Conservation (phyloP, 2,329 filamentous ascomycete genomes). For the Ophiostoma tasmaniense region DNA sequence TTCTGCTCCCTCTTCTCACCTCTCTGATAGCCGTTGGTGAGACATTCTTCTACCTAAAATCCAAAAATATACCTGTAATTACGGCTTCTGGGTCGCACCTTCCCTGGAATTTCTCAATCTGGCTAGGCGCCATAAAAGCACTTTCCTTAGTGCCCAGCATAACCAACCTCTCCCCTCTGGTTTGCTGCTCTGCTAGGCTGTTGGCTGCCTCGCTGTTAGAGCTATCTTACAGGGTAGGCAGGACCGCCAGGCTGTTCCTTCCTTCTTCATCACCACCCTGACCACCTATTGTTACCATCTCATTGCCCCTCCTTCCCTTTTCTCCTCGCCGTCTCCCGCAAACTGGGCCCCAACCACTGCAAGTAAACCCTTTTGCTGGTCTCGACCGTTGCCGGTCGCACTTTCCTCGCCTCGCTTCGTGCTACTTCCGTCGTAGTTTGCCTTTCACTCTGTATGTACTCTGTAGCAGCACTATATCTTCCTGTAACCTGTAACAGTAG, state of each 20-base stretch:
- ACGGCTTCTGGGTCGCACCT: background rate
- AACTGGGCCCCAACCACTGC: background rate
- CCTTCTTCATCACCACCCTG: background rate
- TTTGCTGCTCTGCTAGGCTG: background rate
- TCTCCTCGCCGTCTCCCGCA: background rate
- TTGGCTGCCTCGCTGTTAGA: background rate
- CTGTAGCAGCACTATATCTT: too few species aligned
- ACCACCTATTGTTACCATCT: background rate
- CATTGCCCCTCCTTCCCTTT: slow-evolving; percentile 6
- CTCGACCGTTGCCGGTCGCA: background rate
- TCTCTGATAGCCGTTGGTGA: background rate
- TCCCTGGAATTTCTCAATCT: background rate
- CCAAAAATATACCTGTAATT: slow-evolving; percentile 3
- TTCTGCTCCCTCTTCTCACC: background rate
- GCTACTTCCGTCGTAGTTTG: background rate
- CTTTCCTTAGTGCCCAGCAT: background rate
- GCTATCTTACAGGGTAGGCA: background rate
- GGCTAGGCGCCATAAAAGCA: background rate
- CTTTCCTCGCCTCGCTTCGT: background rate
- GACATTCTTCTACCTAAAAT: background rate
- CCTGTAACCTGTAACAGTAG: background rate
- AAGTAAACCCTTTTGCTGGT: background rate
- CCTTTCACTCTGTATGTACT: background rate
- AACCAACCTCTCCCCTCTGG: background rate
- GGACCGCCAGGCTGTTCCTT: background rate